A percentile compares a stretch with the other conserved stretches of the same genome.
phyloP scores from a whole-genome alignment of 305 asterid genomes.

The Fraxinus paxiana region DNA sequence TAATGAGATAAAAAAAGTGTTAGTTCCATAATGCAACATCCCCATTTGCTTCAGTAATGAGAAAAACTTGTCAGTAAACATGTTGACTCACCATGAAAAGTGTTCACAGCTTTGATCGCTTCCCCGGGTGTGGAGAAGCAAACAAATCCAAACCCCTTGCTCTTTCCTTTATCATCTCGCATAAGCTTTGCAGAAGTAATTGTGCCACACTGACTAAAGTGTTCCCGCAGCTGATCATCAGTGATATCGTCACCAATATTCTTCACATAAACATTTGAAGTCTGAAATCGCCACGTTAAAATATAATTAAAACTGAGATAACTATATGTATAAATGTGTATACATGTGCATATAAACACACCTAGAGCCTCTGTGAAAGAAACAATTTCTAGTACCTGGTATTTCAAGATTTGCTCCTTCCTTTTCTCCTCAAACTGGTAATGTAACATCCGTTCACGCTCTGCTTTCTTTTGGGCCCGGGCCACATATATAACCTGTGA shows the following conservation, averaged over 20 bases:
- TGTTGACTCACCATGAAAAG: conserved; percentile 56
- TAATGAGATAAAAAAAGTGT: background rate
- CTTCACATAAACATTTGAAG: conserved; percentile 77
- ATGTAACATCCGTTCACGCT: conserved; percentile 62
- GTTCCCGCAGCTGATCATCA: conserved; percentile 62
- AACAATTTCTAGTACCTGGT: conserved; percentile 46
- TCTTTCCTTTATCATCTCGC: conserved; percentile 75
- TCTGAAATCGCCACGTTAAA: conserved; percentile 36
- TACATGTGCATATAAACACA: background rate
- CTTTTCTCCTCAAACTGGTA: conserved; percentile 72
- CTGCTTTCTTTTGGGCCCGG: conserved; percentile 84
- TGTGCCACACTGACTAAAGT: conserved; percentile 67
- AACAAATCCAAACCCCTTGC: conserved; percentile 90
- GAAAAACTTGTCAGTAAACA: background rate
- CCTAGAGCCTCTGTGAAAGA: conserved; percentile 8
- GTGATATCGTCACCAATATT: conserved; percentile 66
- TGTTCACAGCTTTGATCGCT: conserved; percentile 61
- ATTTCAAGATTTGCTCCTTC: conserved; percentile 57
- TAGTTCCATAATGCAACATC: background rate
- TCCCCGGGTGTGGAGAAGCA: conserved; percentile 82
- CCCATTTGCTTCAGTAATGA: conserved; percentile 2
- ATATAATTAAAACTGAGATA: conserved; percentile 12
- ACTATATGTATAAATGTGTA: background rate
- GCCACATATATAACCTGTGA: conserved; percentile 69
- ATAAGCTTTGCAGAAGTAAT: conserved; percentile 76